A percentile compares a stretch with the other conserved stretches of the same genome.
phyloP scores from a whole-genome alignment of 805 yeast species.

The Suhomyces xylopsoci region DNA sequence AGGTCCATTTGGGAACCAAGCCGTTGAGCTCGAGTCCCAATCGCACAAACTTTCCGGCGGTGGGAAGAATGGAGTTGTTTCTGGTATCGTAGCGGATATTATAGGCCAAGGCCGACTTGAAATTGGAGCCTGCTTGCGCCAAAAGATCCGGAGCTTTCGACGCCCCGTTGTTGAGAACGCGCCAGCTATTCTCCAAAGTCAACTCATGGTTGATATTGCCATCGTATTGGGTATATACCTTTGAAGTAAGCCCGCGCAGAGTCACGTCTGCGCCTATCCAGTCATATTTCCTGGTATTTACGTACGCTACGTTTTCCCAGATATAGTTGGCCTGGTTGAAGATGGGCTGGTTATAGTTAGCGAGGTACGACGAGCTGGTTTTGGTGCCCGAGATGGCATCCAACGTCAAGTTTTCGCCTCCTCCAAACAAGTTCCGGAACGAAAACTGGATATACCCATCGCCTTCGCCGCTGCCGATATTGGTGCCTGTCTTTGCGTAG shows the following conservation, averaged over 20 bases:
- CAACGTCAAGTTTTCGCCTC: constrained; percentile 49
- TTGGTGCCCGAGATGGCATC: constrained; percentile 52
- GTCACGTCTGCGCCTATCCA: constrained; percentile 47
- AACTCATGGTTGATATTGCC: constrained; percentile 47
- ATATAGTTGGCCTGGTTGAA: constrained; percentile 38
- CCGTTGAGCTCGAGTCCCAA: constrained; percentile 37
- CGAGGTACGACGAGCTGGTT: constrained; percentile 48
- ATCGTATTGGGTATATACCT: constrained; percentile 36
- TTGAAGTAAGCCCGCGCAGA: constrained; percentile 42
- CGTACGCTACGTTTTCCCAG: constrained; percentile 37
- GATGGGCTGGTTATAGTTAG: constrained; percentile 47
- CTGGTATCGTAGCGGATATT: constrained; percentile 44
- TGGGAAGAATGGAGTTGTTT: constrained; percentile 42
- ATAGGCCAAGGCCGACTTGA: constrained; percentile 44
- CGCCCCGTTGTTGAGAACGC: constrained; percentile 28
- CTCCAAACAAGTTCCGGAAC: constrained; percentile 54
- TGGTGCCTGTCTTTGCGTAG: constrained; percentile 88
- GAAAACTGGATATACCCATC: constrained; percentile 83
- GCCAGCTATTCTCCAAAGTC: constrained; percentile 42
- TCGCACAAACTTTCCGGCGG: constrained; percentile 37
- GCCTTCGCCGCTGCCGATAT: constrained; percentile 95
- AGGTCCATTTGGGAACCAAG: constrained; percentile 17
- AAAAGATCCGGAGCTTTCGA: constrained; percentile 30
- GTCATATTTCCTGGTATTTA: constrained; percentile 46
- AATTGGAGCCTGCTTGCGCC: constrained; percentile 43